Conservation (phyloP, 1,284 basidiomycete species). For the Ustilago sp. region DNA sequence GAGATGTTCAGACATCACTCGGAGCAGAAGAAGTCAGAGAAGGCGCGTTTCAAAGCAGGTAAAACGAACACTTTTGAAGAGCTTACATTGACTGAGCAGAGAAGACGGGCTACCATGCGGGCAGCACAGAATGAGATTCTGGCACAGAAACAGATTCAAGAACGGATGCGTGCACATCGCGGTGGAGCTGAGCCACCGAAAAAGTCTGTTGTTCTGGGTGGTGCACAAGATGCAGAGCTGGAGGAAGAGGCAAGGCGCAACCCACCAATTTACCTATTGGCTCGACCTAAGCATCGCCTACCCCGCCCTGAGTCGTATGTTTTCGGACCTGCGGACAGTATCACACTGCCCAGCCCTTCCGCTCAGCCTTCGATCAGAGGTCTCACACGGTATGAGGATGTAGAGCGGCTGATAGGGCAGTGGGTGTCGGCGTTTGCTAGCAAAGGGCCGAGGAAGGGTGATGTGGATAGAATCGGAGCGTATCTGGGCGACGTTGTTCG, state of each 20-base stretch:
- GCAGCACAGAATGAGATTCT: slow-evolving; percentile 30
- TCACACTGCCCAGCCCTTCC: not conserved
- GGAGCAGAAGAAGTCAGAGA: slow-evolving; percentile 35
- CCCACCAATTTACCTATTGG: slow-evolving; percentile 33
- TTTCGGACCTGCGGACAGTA: slow-evolving; percentile 9
- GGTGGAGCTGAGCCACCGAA: slow-evolving; percentile 2
- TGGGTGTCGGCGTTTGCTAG: slow-evolving; percentile 49
- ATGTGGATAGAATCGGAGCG: slow-evolving; percentile 43
- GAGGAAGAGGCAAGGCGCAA: slow-evolving; percentile 23
- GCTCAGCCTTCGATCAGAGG: slow-evolving; percentile 34
- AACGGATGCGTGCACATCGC: slow-evolving; percentile 18
- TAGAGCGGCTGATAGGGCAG: slow-evolving; percentile 30
- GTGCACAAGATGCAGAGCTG: not conserved
- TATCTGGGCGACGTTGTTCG: slow-evolving; percentile 30
- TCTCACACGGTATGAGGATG: slow-evolving; percentile 22
- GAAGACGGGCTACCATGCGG: slow-evolving; percentile 43
- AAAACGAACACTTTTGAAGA: slow-evolving; percentile 32
- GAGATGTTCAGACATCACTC: slow-evolving; percentile 50
- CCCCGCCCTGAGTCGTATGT: slow-evolving; percentile 15
- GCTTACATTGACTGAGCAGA: slow-evolving; percentile 37
- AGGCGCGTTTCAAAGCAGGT: slow-evolving; percentile 31
- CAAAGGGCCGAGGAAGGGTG: slow-evolving; percentile 47
- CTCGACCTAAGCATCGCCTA: slow-evolving; percentile 7
- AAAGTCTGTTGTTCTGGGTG: not conserved
- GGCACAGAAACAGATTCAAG: slow-evolving; percentile 24